These are phyloP conservation scores for Ophiorrhiza pumila DNA, from an alignment of 257 asterid genomes.

Conservation along the genomic window DNA sequence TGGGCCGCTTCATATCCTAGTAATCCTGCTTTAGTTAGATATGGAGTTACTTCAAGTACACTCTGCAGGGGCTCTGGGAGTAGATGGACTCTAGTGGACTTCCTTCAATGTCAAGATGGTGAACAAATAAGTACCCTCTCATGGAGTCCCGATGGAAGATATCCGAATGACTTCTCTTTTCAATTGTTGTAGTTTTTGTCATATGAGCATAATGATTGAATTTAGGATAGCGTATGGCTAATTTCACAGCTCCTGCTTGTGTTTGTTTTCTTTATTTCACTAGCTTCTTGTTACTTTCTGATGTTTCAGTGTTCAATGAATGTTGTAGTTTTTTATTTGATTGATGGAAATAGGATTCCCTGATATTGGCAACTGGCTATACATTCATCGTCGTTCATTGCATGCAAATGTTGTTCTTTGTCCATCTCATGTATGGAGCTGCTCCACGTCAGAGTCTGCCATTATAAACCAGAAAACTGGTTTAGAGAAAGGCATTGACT, in stretches of 20 bases:
- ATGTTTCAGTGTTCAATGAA: not conserved
- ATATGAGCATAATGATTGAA: not conserved
- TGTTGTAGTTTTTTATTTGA: not conserved
- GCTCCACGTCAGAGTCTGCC: not conserved
- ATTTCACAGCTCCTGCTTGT: not conserved
- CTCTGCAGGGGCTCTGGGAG: conserved; percentile 73
- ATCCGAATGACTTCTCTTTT: conserved; percentile 41
- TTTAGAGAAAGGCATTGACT: not conserved
- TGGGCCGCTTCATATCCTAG: conserved; percentile 96
- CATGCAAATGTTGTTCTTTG: not conserved
- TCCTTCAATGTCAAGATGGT: conserved; percentile 65
- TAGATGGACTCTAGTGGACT: conserved; percentile 86
- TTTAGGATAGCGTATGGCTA: not conserved
- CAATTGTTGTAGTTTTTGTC: not conserved
- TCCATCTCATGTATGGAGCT: not conserved
- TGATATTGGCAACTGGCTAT: not conserved
- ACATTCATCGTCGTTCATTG: not conserved
- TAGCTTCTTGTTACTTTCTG: not conserved
- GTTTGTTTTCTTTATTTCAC: not conserved
- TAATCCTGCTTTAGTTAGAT: conserved; percentile 71
- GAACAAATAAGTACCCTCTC: conserved; percentile 84
- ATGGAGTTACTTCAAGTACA: conserved; percentile 61
- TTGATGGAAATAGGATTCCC: not conserved
- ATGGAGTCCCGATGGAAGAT: conserved; percentile 99
- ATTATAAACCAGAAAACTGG: not conserved